phyloP scores from a whole-genome alignment of 805 yeast genomes.

The Teunomyces stri region DNA sequence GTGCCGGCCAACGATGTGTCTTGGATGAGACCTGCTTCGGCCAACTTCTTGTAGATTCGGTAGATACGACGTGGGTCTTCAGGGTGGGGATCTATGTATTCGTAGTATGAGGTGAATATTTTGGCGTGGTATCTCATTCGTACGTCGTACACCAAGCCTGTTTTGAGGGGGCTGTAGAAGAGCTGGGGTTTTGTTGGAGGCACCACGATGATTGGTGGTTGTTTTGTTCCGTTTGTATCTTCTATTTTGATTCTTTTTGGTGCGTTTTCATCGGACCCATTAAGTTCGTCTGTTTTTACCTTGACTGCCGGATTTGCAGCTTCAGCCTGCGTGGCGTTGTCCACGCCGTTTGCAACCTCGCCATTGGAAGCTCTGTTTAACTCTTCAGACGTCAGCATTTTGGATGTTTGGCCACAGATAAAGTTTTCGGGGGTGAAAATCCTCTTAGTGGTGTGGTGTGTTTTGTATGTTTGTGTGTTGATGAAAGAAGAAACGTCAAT shows the following conservation, averaged over 20 bases:
- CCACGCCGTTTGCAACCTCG: neutral
- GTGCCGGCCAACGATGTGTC: conserved; percentile 74
- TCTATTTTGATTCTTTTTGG: conserved; percentile 1
- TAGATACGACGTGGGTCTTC: conserved; percentile 97
- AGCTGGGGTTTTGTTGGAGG: conserved; percentile 65
- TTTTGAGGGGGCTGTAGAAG: conserved; percentile 72
- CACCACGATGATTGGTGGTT: conserved; percentile 35
- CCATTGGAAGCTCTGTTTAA: neutral
- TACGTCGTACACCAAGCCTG: conserved; percentile 94
- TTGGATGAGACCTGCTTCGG: conserved; percentile 85
- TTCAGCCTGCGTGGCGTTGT: neutral
- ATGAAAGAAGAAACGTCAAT: neutral
- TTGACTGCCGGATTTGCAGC: neutral
- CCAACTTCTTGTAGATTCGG: conserved; percentile 87
- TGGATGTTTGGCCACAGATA: neutral
- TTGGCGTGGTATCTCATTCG: conserved; percentile 97
- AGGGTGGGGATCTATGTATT: conserved; percentile 97
- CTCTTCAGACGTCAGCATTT: neutral
- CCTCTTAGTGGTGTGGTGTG: too few relatives aligned
- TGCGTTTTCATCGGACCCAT: neutral
- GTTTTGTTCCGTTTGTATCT: neutral
- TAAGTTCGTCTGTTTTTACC: neutral
- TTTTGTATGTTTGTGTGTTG: neutral
- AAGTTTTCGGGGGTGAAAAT: too few relatives aligned
- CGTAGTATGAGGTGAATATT: conserved; percentile 85